A percentile compares a stretch with the other conserved stretches of the same genome.
Conservation (phyloP, 257 asterid genomes). For the Parsonsia alboflavescens region DNA sequence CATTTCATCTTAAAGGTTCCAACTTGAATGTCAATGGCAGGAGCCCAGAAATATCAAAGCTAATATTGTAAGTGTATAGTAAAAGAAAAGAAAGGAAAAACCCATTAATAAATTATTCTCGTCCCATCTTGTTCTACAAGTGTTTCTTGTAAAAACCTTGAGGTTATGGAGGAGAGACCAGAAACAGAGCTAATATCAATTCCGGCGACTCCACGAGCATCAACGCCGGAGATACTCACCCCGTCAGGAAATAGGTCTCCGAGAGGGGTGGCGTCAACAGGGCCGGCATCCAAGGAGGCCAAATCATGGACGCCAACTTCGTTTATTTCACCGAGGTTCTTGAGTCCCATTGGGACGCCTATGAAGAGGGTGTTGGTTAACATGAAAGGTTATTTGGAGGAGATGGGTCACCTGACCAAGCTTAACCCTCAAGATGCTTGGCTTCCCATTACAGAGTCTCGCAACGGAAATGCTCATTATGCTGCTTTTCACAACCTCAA, state of each 20-base stretch:
- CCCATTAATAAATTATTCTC: background rate
- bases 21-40: background rate
- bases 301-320: conserved; percentile 99
- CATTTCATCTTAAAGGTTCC: background rate
- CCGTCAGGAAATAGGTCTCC: conserved; percentile 94
- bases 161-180: conserved; percentile 78
- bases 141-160: background rate
- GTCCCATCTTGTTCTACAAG: background rate
- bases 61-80: background rate
- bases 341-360: conserved; percentile 99
- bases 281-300: conserved; percentile 38
- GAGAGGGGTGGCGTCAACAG: conserved; percentile 34
- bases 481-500: conserved; percentile 95
- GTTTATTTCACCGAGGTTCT: conserved; percentile 81
- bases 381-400: conserved; percentile 93
- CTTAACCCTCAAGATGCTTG: conserved; percentile 98
- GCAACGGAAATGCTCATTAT: conserved; percentile 93
- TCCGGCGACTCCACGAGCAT: conserved; percentile 98
- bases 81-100: background rate
- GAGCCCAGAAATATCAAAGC: background rate
- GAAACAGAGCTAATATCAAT: conserved; percentile 93
- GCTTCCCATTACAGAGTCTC: conserved; percentile 97
- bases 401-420: conserved; percentile 91
- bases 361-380: conserved; percentile 87
- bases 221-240: conserved; percentile 90